Conservation (phyloP, 83 land plant genomes). For the Thuja plicata region DNA sequence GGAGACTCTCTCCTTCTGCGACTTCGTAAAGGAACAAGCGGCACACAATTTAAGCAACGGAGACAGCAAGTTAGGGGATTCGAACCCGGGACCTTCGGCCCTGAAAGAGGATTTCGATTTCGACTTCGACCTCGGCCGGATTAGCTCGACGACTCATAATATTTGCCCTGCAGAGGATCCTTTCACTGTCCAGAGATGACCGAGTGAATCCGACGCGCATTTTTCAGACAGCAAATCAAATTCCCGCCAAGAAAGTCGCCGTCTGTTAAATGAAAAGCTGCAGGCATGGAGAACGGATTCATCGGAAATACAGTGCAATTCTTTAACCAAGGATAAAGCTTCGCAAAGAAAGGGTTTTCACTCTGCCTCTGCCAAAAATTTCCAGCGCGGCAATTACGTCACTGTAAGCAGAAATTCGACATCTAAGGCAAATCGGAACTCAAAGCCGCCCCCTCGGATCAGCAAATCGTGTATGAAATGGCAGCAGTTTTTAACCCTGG, state of each 20-base stretch:
- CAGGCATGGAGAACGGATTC: neutral
- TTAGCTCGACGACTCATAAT: neutral
- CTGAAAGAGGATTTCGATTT: neutral
- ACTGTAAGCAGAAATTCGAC: neutral
- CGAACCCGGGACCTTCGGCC: neutral
- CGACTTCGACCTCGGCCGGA: neutral
- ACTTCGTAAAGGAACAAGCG: neutral
- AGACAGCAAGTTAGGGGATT: neutral
- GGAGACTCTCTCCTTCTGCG: neutral
- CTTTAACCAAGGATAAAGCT: no score
- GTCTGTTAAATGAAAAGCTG: neutral
- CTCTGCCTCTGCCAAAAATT: neutral
- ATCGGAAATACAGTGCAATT: no score
- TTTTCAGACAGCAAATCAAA: neutral
- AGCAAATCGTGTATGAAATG: neutral
- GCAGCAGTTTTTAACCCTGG: neutral
- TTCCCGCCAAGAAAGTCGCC: neutral
- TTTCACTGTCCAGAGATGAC: neutral
- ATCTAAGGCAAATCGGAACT: neutral
- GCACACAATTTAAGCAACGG: neutral
- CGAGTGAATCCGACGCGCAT: neutral
- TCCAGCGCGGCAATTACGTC: neutral
- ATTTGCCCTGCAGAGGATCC: neutral
- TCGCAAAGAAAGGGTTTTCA: neutral
- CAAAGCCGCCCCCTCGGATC: neutral